phyloP scores from a whole-genome alignment of 208 protist species.

The Wallacemonas sp. region DNA sequence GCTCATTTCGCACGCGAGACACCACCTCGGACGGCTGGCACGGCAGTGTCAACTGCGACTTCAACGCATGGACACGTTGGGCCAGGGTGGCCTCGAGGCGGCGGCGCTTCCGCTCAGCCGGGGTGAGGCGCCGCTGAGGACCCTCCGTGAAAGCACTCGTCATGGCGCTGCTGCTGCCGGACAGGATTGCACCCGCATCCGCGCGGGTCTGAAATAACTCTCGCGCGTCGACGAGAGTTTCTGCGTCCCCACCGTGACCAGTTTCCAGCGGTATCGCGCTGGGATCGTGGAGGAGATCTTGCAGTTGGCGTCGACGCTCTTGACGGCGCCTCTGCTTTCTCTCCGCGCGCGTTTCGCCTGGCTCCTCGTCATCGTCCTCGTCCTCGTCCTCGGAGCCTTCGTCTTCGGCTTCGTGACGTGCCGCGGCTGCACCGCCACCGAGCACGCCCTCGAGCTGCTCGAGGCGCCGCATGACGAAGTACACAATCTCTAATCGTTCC shows the following conservation, averaged over 20 bases:
- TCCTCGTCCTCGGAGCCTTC: conserved; percentile 1
- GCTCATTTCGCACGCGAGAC: conserved; percentile 75
- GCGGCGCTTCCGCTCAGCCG: conserved; percentile 1
- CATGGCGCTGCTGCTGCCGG: too few relatives aligned
- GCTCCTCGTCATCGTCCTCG: neutral
- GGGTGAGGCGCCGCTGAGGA: conserved; percentile 1
- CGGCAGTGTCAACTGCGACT: conserved; percentile 44
- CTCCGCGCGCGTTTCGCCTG: neutral
- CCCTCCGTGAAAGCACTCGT: neutral
- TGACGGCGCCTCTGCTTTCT: neutral
- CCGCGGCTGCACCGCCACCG: neutral
- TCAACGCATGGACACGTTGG: conserved; percentile 30
- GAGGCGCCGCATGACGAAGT: conserved; percentile 48
- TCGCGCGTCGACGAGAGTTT: neutral
- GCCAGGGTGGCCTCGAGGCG: conserved; percentile 20
- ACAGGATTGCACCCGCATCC: too few relatives aligned
- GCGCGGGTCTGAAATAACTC: conserved; percentile 2
- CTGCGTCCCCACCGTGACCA: neutral
- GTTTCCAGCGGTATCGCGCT: neutral
- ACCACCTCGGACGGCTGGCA: conserved; percentile 36
- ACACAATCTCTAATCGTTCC: conserved; percentile 48
- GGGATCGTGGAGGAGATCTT: neutral
- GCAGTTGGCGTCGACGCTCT: conserved; percentile 1
- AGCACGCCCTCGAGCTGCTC: conserved; percentile 43
- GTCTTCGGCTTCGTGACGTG: neutral